A percentile compares a stretch with the other conserved stretches of the same genome.
These are phyloP conservation scores for Naganishia liquefaciens DNA, from an alignment of 1,284 basidiomycete species.

Conservation along the genomic window DNA sequence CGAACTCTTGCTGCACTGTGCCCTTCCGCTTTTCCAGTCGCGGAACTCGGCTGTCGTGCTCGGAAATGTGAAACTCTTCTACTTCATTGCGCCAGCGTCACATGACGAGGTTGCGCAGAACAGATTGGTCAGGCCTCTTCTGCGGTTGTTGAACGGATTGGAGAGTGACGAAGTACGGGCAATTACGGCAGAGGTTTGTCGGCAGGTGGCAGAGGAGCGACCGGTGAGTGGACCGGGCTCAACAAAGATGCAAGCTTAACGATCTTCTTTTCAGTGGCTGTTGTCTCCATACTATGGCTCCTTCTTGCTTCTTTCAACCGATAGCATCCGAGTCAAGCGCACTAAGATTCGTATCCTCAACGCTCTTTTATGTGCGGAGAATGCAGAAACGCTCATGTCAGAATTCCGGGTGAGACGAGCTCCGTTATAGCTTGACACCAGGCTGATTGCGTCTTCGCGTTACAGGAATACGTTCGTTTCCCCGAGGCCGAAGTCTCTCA, in stretches of 20 bases:
- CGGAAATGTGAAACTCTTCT: constrained; percentile 69
- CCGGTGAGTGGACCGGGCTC: constrained; percentile 59
- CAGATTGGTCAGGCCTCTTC: constrained; percentile 44
- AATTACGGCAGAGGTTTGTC: constrained; percentile 69
- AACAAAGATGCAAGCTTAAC: constrained; percentile 9
- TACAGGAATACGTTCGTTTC: constrained; percentile 73
- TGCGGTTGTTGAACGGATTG: constrained; percentile 42
- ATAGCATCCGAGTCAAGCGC: constrained; percentile 65
- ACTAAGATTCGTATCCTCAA: constrained; percentile 73
- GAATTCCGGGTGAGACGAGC: constrained; percentile 72
- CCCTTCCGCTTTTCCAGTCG: constrained; percentile 76
- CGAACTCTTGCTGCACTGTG: constrained; percentile 69
- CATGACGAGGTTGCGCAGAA: constrained; percentile 40
- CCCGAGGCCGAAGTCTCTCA: constrained; percentile 68
- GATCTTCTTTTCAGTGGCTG: constrained; percentile 57
- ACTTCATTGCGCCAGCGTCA: constrained; percentile 65
- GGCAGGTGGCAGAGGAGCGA: constrained; percentile 62
- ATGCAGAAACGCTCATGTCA: constrained; percentile 67
- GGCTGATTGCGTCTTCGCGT: not conserved
- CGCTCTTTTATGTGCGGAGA: constrained; percentile 65
- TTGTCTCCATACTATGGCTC: constrained; percentile 64
- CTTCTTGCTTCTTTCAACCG: constrained; percentile 70
- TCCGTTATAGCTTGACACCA: too few relatives aligned
- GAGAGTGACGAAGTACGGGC: constrained; percentile 66
- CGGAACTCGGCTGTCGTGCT: constrained; percentile 83